Percentiles rank a stretch among this genome's conserved stretches.
phyloP scores from a whole-genome alignment of 2,329 filamentous ascomycete species.

The Colletotrichum higginsianum region DNA sequence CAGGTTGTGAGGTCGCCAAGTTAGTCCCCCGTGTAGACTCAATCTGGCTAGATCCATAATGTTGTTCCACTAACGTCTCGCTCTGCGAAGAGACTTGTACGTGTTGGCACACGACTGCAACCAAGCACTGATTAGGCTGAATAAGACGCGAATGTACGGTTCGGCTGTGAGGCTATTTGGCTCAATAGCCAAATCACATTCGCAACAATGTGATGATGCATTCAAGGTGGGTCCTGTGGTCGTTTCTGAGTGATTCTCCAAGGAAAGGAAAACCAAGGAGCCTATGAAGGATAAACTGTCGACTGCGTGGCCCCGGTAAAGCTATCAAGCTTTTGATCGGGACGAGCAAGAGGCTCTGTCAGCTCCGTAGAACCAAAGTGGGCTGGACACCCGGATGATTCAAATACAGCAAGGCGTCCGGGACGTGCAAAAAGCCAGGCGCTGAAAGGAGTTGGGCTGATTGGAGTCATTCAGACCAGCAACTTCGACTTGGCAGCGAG shows the following conservation, averaged over 20 bases:
- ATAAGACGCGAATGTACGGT: background rate
- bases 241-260: background rate
- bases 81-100: background rate
- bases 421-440: background rate
- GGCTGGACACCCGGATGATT: background rate
- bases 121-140: slow-evolving; percentile 22
- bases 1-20: background rate
- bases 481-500: background rate
- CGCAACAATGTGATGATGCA: background rate
- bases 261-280: background rate
- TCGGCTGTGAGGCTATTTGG: slow-evolving; percentile 14
- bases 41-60: background rate
- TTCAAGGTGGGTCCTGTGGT: background rate
- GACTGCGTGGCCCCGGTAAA: background rate
- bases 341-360: background rate
- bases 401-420: background rate
- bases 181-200: background rate
- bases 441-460: background rate
- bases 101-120: background rate
- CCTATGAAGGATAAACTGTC: background rate
- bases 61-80: background rate
- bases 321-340: background rate
- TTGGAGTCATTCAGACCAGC: background rate
- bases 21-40: background rate
- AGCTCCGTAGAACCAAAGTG: background rate